Conservation (phyloP, 78 protist genomes). For the Isochrysis galbana region DNA sequence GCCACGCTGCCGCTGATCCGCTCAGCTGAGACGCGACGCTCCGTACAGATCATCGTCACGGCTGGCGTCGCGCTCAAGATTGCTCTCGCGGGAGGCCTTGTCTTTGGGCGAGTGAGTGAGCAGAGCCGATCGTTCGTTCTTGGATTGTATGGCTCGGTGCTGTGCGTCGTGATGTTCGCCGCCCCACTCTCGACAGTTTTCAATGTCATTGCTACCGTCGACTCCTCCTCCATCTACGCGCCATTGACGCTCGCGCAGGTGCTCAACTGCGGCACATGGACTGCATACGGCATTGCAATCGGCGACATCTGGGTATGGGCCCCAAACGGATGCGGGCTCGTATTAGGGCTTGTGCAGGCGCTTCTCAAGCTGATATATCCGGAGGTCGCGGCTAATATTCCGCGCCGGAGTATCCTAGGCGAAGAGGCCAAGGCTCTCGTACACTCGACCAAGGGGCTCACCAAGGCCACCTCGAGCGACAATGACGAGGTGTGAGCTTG, state of each 20-base stretch:
- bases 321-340: background rate
- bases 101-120: background rate
- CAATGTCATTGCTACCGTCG: background rate
- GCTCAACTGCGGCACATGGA: background rate
- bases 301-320: background rate
- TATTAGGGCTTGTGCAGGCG: background rate
- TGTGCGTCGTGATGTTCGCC: background rate
- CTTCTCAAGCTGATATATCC: background rate
- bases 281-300: background rate
- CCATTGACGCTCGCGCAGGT: background rate
- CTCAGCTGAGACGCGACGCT: no score
- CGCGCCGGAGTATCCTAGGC: no score
- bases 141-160: background rate
- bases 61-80: background rate
- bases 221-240: background rate
- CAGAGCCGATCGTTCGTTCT: background rate
- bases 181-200: background rate
- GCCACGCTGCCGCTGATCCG: background rate
- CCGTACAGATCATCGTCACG: background rate
- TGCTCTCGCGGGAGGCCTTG: no score
- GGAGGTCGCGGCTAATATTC: no score
- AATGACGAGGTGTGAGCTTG: no score
- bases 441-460: no score
- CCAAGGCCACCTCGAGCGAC: no score
- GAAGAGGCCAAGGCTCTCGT: no score